Evolutionary conservation across 2,329 filamentous ascomycete species (phyloP), one percentile per base, ranked within the genome.

Genomic region (Apiospora marii): DNA sequence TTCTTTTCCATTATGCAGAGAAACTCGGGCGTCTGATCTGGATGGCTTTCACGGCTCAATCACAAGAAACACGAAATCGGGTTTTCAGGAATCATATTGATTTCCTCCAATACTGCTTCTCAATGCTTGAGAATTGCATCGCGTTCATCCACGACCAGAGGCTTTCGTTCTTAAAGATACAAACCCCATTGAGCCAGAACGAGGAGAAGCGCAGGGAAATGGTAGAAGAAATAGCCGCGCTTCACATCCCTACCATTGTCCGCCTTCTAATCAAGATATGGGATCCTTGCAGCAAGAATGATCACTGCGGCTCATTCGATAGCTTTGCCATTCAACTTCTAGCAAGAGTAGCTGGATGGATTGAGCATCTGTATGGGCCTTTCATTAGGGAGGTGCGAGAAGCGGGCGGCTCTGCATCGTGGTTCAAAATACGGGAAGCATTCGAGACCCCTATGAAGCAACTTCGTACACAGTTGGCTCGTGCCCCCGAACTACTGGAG

Each of bases 301-400:
- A 51, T 24, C 79, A 80, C 27, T 79, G 78, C 19, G 67, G 61
- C 22, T 72, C 53, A 30, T 80, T 81, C 34, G 80, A 78, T 19
- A 69, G 68, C 61, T 73, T 72, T 61, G 74, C 74, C 1, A 64
- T 77, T 27, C 73, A 77, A 69, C 71, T 81, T 51, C 74, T 81
- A 73, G 70, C 12, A 61, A 78, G 73, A 69, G 48, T 48, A 27
- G 64, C 79, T 68, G 70, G 74, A 61, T 80, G 79, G 79, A 74
- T 78, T 24, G 71, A 70, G 68, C 27, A 67, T 44, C 71, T 81
- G 16, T 76, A 79, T 68, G 71, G 49, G 41, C 72, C 72, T 41
- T 71, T 79, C 43, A 67, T 64, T 13, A 64, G 58, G 58, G 58
- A 64, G 16, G 22, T 64, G 4, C 58, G 58, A 64, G 30, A 8